These are phyloP conservation scores for Lippia alba DNA, from an alignment of 305 asterid genomes.

Conservation along the genomic window DNA sequence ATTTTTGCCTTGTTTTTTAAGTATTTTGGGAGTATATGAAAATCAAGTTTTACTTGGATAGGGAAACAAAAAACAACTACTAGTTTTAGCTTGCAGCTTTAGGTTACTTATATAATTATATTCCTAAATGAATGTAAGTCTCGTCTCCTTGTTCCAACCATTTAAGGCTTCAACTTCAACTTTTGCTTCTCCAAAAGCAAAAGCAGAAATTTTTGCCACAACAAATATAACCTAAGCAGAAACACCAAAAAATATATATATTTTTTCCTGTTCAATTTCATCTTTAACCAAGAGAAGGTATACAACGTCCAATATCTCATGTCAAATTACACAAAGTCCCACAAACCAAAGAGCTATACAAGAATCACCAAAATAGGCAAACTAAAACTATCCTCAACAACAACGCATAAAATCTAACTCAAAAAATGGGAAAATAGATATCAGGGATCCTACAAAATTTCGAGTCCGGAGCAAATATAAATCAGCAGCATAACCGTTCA, in stretches of 20 bases:
- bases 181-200: too few relatives aligned
- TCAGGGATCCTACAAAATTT: slow-evolving; percentile 44
- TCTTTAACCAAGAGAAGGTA: slow-evolving; percentile 17
- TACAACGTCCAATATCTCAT: slow-evolving; percentile 27
- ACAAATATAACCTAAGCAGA: background rate
- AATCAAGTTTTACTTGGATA: too few relatives aligned
- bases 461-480: slow-evolving; percentile 11
- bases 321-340: slow-evolving; percentile 33
- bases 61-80: too few relatives aligned
- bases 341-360: slow-evolving; percentile 39
- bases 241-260: slow-evolving; percentile 10
- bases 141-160: too few relatives aligned
- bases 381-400: slow-evolving; percentile 39
- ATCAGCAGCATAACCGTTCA: slow-evolving; percentile 24
- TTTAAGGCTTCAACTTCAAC: too few relatives aligned
- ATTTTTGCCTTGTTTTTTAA: too few relatives aligned
- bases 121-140: too few relatives aligned
- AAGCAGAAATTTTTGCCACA: too few relatives aligned
- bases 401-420: slow-evolving; percentile 13
- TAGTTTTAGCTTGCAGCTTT: too few relatives aligned
- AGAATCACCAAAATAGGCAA: slow-evolving; percentile 26
- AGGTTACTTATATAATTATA: too few relatives aligned
- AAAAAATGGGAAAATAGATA: slow-evolving; percentile 8
- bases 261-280: slow-evolving; percentile 21
- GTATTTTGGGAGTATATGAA: too few relatives aligned